Evolutionary conservation across 1,139 yeast species (phyloP).

Genomic region (Kurtzmaniella natalensis): DNA sequence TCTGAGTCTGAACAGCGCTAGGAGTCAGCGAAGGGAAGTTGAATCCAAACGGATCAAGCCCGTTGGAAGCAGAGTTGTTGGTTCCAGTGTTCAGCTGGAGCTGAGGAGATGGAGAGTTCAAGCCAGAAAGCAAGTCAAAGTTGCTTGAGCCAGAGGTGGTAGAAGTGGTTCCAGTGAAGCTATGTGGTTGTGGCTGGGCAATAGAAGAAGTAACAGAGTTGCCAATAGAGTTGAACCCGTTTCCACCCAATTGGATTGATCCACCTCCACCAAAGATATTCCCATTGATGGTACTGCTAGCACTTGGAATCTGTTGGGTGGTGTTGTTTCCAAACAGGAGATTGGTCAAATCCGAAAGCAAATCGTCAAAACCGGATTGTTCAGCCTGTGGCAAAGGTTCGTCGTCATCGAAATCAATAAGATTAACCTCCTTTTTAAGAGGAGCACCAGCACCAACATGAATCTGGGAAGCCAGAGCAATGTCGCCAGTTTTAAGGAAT

Average conservation of each 20-base stretch:
- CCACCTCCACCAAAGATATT: constrained; percentile 46
- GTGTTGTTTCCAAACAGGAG: constrained; percentile 39
- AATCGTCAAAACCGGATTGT: constrained; percentile 55
- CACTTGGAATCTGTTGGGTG: constrained; percentile 12
- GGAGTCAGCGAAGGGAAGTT: constrained; percentile 43
- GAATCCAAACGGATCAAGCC: constrained; percentile 50
- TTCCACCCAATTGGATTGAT: constrained; percentile 34
- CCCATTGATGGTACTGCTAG: constrained; percentile 22
- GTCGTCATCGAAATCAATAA: constrained; percentile 80
- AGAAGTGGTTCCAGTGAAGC: constrained; percentile 13
- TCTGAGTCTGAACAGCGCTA: constrained; percentile 21
- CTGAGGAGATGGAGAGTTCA: constrained; percentile 45
- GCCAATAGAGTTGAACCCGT: neutral
- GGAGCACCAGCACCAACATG: constrained; percentile 36
- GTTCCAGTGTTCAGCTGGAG: constrained; percentile 37
- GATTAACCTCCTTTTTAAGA: constrained; percentile 43
- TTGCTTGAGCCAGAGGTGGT: constrained; percentile 12
- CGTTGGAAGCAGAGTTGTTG: constrained; percentile 10
- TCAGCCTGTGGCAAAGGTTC: constrained; percentile 41
- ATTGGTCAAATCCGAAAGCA: constrained; percentile 67
- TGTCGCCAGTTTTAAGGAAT: constrained; percentile 61
- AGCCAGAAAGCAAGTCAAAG: constrained; percentile 42
- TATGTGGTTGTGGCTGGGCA: constrained; percentile 12
- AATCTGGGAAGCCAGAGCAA: constrained; percentile 56
- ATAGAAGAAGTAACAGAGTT: constrained; percentile 4